Percentiles rank a stretch among this genome's conserved stretches.
These are phyloP conservation scores for Daldinia bambusicola DNA, from an alignment of 495 filamentous ascomycete species.

Conservation along the genomic window DNA sequence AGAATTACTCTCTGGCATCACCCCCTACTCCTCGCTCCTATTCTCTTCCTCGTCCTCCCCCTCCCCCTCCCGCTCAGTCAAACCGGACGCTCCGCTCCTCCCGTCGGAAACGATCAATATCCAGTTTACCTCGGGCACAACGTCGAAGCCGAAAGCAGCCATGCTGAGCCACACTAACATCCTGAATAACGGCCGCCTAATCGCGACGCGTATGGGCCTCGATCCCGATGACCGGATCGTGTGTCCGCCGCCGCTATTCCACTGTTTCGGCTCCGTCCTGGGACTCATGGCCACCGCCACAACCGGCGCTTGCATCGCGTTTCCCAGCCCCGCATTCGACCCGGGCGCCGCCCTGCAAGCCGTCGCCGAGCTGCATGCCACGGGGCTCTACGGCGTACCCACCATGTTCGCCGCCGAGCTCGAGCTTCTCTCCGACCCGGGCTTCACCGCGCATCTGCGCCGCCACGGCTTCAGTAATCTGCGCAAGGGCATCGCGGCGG, in stretches of 20 bases:
- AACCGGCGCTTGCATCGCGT: conserved; percentile 84
- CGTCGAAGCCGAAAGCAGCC: conserved; percentile 88
- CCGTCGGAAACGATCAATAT: conserved; percentile 87
- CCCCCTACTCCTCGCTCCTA: conserved; percentile 65
- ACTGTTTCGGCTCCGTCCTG: conserved; percentile 91
- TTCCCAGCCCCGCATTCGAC: conserved; percentile 89
- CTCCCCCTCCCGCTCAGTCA: conserved; percentile 48
- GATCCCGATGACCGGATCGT: conserved; percentile 77
- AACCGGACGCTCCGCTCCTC: conserved; percentile 62
- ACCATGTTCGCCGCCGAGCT: conserved; percentile 97
- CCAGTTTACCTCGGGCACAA: conserved; percentile 97
- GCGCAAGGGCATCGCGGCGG: conserved; percentile 91
- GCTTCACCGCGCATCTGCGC: conserved; percentile 49
- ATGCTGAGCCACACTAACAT: conserved; percentile 86
- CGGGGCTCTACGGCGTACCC: conserved; percentile 90
- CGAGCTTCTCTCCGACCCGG: conserved; percentile 69
- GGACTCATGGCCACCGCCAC: conserved; percentile 96
- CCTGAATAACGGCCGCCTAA: conserved; percentile 87
- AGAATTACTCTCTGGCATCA: conserved; percentile 48
- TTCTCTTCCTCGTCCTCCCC: conserved; percentile 22
- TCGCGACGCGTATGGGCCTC: conserved; percentile 85
- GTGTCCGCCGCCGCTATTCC: conserved; percentile 89
- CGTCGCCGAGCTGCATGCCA: conserved; percentile 79
- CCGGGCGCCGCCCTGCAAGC: conserved; percentile 74
- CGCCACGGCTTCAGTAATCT: conserved; percentile 70